Conservation (phyloP, 108 stramenopile genomes). For the Nitzschia putrida region DNA sequence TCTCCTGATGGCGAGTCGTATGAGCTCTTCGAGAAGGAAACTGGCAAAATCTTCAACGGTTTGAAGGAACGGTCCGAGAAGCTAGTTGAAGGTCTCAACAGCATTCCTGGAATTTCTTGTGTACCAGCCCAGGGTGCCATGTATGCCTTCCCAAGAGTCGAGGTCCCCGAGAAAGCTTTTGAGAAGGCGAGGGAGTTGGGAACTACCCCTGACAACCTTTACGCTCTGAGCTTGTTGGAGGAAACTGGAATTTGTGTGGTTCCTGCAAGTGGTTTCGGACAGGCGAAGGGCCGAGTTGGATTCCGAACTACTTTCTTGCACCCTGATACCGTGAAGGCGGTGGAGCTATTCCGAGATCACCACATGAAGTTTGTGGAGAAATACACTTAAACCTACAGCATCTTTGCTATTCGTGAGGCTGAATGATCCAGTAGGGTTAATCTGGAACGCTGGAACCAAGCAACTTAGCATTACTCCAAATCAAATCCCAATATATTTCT, state of each 20-base stretch:
- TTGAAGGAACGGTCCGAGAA: constrained; percentile 74
- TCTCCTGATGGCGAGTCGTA: constrained; percentile 73
- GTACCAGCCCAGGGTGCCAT: constrained; percentile 88
- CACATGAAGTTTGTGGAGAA: constrained; percentile 81
- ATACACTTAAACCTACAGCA: no score
- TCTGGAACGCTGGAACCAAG: no score
- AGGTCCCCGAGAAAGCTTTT: constrained; percentile 76
- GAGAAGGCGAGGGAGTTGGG: constrained; percentile 70
- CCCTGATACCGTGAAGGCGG: constrained; percentile 75
- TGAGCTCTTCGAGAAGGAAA: constrained; percentile 67
- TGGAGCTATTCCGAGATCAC: constrained; percentile 74
- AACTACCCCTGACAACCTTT: constrained; percentile 85
- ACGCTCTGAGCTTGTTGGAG: constrained; percentile 86
- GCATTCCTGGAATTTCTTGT: constrained; percentile 86
- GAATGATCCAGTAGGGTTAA: no score
- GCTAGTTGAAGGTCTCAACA: constrained; percentile 82
- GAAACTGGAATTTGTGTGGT: constrained; percentile 92
- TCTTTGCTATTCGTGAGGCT: no score
- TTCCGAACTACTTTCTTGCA: constrained; percentile 95
- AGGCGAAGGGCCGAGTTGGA: constrained; percentile 83
- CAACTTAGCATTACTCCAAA: no score
- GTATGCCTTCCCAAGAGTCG: constrained; percentile 92
- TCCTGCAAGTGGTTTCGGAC: constrained; percentile 93
- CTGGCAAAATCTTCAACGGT: constrained; percentile 61
- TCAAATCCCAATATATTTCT: no score